These are phyloP conservation scores for Aspergillus awamori DNA, from an alignment of 2,329 filamentous ascomycete genomes.

Conservation along the genomic window DNA sequence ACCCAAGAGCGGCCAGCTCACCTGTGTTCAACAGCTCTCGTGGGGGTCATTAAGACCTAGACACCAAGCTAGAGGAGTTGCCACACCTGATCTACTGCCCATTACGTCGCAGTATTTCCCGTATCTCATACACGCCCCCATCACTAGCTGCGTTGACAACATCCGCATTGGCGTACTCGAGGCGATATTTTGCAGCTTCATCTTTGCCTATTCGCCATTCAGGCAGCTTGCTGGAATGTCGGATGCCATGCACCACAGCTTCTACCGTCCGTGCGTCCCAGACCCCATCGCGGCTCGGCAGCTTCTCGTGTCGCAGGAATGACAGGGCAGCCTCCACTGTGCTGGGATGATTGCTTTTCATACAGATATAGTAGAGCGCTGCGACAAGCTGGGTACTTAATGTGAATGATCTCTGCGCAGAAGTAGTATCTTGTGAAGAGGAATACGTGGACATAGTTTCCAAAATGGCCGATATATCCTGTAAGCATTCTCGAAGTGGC, in stretches of 20 bases:
- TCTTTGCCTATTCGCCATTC: background rate
- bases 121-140: background rate
- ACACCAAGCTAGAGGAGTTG: too few species aligned
- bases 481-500: background rate
- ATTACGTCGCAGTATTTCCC: background rate
- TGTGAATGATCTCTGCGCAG: conserved; percentile 20
- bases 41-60: too few species aligned
- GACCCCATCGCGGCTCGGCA: conserved; percentile 25
- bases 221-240: background rate
- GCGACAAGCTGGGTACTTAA: conserved; percentile 28
- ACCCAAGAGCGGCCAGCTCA: too few species aligned
- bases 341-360: conserved; percentile 21
- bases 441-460: background rate
- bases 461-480: conserved; percentile 1
- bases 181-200: background rate
- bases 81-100: background rate
- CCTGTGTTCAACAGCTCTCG: too few species aligned
- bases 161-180: background rate
- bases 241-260: background rate
- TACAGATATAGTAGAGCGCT: conserved; percentile 27
- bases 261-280: conserved; percentile 25
- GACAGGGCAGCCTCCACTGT: conserved; percentile 18
- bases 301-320: conserved; percentile 20
- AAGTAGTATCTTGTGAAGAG: background rate
- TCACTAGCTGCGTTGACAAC: background rate